Evolutionary conservation across 352 stramenopile genomes (phyloP), one percentile per base, ranked within the genome.

Genomic region (Pythium phragmiticola): DNA sequence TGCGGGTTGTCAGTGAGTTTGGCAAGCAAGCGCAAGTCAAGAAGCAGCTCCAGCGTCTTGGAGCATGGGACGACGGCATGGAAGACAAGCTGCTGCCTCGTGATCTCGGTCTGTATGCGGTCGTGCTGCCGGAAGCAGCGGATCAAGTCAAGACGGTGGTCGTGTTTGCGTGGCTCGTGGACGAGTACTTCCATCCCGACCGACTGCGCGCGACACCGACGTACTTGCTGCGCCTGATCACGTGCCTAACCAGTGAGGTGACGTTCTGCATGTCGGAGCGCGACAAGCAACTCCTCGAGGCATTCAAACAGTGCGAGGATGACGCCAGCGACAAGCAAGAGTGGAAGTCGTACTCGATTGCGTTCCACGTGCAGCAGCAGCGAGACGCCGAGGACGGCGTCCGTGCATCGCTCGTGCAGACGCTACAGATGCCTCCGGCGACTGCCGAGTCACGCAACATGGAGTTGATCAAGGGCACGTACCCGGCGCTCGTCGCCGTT

Each of bases 201-300:
- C 66, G 58, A 21, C 30, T 54, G 16, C 33, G 57, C 19, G 48
- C 12, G 19, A 63, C 36, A 14, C 78, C 80, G 19, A 89, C 84
- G 41, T 91, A 89, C 17, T 69, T 89, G 36, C 53, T 91, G 17
- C 84, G 84, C 11, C 89, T 90, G 45, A 62, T 87, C 36, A 84
- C 78, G 17, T 80, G 73, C 39, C 61, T 90, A 33, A 84, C 69
- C 13, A 62, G 63, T 3, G 43, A 80, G 7, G 70, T 90, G 28
- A 65, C 80, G 7, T 85, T 72, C 51, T 88, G 78, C 37, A 28
- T 88, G 13, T 75, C 67, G 8, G 12, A 33, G 14, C 21, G 70
- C 23, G 77, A 88, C 43, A 58, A 78, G 7, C 16, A 56, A 4
- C 17, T 61, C 6, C 39, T 86, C 17, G 42, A 87, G 41, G 46